A percentile compares a stretch with the other conserved stretches of the same genome.
Evolutionary conservation across 495 filamentous ascomycete species (phyloP).

Genomic region (Glonium stellatum): DNA sequence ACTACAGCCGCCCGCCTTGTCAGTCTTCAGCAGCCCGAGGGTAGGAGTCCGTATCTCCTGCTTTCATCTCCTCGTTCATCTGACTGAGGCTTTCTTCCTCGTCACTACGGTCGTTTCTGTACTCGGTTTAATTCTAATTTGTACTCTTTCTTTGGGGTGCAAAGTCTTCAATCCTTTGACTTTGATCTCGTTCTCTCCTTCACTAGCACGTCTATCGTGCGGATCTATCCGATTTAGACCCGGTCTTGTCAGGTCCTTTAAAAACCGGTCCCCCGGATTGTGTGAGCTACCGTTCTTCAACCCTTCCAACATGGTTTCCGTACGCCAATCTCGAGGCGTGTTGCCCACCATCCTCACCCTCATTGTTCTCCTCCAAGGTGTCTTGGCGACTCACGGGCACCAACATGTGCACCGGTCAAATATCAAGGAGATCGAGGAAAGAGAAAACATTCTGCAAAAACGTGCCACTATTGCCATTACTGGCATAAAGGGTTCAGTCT

Average conservation of each 20-base stretch:
- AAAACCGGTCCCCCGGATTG: no score
- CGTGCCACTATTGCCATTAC: slow-evolving; percentile 13
- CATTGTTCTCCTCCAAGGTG: not conserved
- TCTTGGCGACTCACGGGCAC: not conserved
- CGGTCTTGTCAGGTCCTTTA: no score
- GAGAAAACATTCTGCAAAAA: not conserved
- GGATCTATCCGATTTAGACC: not conserved
- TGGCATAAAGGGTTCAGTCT: slow-evolving; percentile 22
- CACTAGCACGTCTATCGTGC: not conserved
- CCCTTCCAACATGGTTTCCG: not conserved
- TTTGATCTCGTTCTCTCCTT: not conserved
- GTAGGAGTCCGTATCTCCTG: not conserved
- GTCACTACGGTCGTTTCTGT: not conserved
- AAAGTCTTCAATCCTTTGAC: not conserved
- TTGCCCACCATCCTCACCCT: not conserved
- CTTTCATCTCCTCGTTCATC: not conserved
- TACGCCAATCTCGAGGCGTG: not conserved
- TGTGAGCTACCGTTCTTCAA: not conserved
- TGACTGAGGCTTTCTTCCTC: not conserved
- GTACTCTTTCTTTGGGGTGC: not conserved
- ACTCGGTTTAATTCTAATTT: not conserved
- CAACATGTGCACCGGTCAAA: not conserved
- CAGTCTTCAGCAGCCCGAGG: not conserved
- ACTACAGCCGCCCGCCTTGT: not conserved
- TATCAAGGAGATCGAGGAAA: not conserved